Base-by-base conservation (phyloP, 108 stramenopile species). In the Discostella pseudostelligera region DNA sequence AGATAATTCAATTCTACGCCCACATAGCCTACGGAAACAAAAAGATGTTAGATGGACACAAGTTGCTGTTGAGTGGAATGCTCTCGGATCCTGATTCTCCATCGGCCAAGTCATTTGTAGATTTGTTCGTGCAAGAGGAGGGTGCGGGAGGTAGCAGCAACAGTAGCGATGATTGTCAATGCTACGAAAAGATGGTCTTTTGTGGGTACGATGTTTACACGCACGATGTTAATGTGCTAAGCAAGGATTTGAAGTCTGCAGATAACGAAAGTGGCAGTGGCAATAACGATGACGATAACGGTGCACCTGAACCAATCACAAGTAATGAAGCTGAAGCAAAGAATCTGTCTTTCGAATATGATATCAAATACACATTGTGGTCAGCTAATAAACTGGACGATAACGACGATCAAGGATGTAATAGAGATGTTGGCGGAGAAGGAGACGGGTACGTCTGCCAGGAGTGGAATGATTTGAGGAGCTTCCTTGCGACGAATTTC, bases 101-200 rank as follows among this genome's bases (percentile, higher is more conserved):
- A 12, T 44, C 62, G 25, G 57, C 68, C 9, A 66, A 60, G 39
- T 70, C 69, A n/a, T 65, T 78, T 40, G 26, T 68, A 1, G 69
- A 70, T 58, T 67, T 78, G 51, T 78, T 78, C 44, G 49, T 48
- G 35, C 17, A 16, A 19, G 50, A 44, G 10, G 48, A 50, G 25
- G 49, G 10, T 48, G 46, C 1, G 3, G 47, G 26, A 24, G 25
- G 21, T 8, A 10, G 13, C 14, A 43, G 44, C 40, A 40, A 36
- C 26, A 40, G 29, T 26, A n/a, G 21, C 42, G 35, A 36, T 56
- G 69, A 78, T 55, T 78, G 77, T 53, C 59, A 70, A 39, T 78
- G 77, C 39, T 78, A 66, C 43, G 45, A 66, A 56, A 70, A 67
- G 53, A 67, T 78, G 69, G 77, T 78, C 16, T 78, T 78, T 65